These are phyloP conservation scores for Aspergillus incahuasiensis DNA, from an alignment of 495 filamentous ascomycete genomes.

Conservation along the genomic window DNA sequence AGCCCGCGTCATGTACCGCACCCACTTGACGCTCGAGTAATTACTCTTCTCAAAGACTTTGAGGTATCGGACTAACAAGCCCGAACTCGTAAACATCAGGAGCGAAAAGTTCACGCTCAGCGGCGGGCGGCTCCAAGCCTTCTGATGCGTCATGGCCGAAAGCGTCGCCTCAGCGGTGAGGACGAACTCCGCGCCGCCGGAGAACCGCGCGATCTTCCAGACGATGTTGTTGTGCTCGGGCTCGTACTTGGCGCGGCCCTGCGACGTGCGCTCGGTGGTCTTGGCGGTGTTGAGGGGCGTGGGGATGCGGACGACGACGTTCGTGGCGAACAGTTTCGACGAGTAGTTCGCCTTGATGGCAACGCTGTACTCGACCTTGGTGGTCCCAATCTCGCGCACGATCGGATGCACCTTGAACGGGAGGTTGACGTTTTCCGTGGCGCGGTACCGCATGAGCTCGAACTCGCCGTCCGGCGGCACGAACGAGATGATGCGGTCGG, in stretches of 20 bases:
- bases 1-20: slow-evolving; percentile 97
- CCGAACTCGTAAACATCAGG: slow-evolving; percentile 96
- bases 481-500: slow-evolving; percentile 96
- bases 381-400: slow-evolving; percentile 94
- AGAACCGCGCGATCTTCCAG: slow-evolving; percentile 98
- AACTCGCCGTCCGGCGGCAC: slow-evolving; percentile 98
- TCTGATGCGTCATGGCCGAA: slow-evolving; percentile 97
- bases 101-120: slow-evolving; percentile 86
- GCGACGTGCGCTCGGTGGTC: slow-evolving; percentile 87
- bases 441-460: slow-evolving; percentile 98
- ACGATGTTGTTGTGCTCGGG: slow-evolving; percentile 96
- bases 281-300: slow-evolving; percentile 95
- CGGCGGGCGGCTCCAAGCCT: slow-evolving; percentile 93
- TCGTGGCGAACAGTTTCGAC: slow-evolving; percentile 93
- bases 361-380: slow-evolving; percentile 98
- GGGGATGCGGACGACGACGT: slow-evolving; percentile 92
- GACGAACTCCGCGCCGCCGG: slow-evolving; percentile 91
- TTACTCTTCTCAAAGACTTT: slow-evolving; percentile 99
- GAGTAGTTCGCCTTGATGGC: slow-evolving; percentile 96
- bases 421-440: slow-evolving; percentile 98
- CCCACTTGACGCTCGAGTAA: slow-evolving; percentile 98
- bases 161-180: slow-evolving; percentile 89
- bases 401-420: slow-evolving; percentile 99
- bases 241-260: slow-evolving; percentile 98
- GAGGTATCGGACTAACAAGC: slow-evolving; percentile 86